Base-by-base conservation (phyloP, 2,329 filamentous ascomycete genomes). In the Cordyceps pruinosa region DNA sequence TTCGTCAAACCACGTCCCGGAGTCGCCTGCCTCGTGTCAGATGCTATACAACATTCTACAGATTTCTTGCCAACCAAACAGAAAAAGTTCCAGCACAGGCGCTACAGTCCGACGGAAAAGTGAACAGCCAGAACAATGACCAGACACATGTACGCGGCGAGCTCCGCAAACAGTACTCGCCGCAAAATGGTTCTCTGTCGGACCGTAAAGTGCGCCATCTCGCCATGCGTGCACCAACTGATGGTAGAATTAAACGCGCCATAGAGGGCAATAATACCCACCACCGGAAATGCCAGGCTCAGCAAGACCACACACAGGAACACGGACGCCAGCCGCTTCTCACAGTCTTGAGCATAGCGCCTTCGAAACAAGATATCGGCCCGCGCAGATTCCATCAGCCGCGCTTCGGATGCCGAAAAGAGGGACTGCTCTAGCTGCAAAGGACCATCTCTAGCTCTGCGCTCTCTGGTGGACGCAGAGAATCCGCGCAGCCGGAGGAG, bases 191-290 rank as follows among this genome's bases (percentile, higher is more conserved):
- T 60, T 2, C 69, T 64, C 60, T 74, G 72, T 6, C 64, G 59
- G 12, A 49, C 34, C 5, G 68, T 75, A 25, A 80, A 66, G 9
- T 63, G 64, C 23, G 69, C 66, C 26, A 74, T 70, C 62, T 79
- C 73, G 6, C 79, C 78, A 2, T 70, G 66, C 0, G 78, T 79
- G 53, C 72, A 74, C 78, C 78, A 82, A 7, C 72, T 72, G 28
- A 82, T 70, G 0, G 72, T 72, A 1, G 69, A 67, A 60, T 79
- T 72, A 46, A 81, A 75, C 13, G 66, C 70, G 12, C 77, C 77
- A 10, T 64, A 68, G 26, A 79, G 69, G 1, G 75, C 74, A 8
- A 80, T 62, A 0, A 78, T 58, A 0, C 76, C 73, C 10, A 78
- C 65, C 48, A 81, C 75, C 0, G 79, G 79, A n/a, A 82, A 70